Evolutionary conservation across 306 rosid genomes (phyloP).

Genomic region (Quercus suber): DNA sequence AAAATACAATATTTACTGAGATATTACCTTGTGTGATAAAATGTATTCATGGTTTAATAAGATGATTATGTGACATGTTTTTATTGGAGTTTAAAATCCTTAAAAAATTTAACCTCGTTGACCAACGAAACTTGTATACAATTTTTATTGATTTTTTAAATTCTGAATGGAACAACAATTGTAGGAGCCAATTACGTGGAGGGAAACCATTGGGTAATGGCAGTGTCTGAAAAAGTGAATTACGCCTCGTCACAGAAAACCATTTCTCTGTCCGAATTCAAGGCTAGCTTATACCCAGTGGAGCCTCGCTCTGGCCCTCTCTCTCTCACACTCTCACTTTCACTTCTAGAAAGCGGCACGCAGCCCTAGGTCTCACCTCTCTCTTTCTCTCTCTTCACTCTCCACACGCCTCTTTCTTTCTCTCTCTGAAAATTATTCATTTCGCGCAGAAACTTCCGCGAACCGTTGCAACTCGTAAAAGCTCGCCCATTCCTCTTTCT

Average conservation of each 20-base stretch:
- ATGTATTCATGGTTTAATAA: no score
- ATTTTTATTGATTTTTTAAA: no score
- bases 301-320: not conserved
- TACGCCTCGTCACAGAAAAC: not conserved
- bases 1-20: no score
- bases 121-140: no score
- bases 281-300: not conserved
- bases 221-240: not conserved
- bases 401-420: no score
- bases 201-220: not conserved
- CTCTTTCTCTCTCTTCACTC: not conserved
- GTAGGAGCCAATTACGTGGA: not conserved
- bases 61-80: no score
- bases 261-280: not conserved
- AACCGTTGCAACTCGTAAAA: not conserved
- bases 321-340: not conserved
- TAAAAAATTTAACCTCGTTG: no score
- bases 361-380: constrained; percentile 31
- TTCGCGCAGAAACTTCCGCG: not conserved
- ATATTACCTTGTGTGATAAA: no score
- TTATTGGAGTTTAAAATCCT: no score
- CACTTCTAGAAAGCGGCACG: constrained; percentile 33
- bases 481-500: not conserved
- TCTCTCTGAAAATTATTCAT: not conserved
- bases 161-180: no score